Conservation (phyloP, 495 filamentous ascomycete species). For the Trichoderma virens region DNA sequence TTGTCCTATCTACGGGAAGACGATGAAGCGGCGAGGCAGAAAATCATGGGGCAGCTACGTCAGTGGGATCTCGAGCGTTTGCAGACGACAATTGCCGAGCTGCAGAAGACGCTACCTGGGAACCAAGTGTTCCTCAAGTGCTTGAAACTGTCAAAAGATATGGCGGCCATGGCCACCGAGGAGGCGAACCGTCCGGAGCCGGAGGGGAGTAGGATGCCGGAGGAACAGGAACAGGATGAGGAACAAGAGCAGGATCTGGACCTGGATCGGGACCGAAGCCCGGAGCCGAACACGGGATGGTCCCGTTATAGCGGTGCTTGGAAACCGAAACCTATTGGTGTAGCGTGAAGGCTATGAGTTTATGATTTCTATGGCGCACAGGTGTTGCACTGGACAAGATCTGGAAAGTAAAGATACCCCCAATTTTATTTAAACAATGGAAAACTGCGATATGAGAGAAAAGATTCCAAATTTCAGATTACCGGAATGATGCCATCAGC, state of each 20-base stretch:
- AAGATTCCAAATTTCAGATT: slow-evolving; percentile 11
- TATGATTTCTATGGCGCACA: not conserved
- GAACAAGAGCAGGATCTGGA: not conserved
- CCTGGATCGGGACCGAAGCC: not conserved
- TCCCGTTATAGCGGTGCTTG: slow-evolving; percentile 45
- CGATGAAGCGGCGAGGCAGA: slow-evolving; percentile 13
- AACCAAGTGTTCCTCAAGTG: slow-evolving; percentile 25
- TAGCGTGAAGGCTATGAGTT: slow-evolving; percentile 15
- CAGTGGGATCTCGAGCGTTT: slow-evolving; percentile 12
- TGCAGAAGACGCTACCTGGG: slow-evolving; percentile 27
- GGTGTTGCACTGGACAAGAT: not conserved
- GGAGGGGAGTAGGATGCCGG: not conserved
- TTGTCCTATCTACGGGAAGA: slow-evolving; percentile 6
- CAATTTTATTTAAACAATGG: not conserved
- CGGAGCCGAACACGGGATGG: slow-evolving; percentile 34
- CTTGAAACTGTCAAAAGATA: slow-evolving; percentile 24
- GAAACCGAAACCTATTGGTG: slow-evolving; percentile 55
- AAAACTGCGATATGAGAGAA: not conserved
- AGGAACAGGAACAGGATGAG: not conserved
- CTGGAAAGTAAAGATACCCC: not conserved
- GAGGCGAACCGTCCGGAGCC: slow-evolving; percentile 18
- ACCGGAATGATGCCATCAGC: slow-evolving; percentile 15
- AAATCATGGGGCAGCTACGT: slow-evolving; percentile 6
- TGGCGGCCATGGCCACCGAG: slow-evolving; percentile 11
- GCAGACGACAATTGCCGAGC: slow-evolving; percentile 24